These are phyloP conservation scores for Penicillium coffeae DNA, from an alignment of 495 filamentous ascomycete species.

Conservation along the genomic window DNA sequence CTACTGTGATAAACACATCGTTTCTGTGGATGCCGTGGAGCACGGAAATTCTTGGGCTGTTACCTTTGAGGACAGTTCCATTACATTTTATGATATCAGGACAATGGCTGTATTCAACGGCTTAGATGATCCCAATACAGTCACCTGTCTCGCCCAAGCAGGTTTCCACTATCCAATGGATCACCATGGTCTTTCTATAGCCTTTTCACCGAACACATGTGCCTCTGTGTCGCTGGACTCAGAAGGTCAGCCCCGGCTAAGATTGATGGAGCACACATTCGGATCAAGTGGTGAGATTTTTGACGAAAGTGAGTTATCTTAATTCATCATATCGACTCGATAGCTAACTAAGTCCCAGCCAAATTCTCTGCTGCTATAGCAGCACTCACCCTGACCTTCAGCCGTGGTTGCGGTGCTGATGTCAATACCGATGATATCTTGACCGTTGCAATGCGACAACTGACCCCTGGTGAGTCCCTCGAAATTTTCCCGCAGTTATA, in stretches of 20 bases:
- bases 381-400: slow-evolving; percentile 57
- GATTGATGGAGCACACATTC: slow-evolving; percentile 53
- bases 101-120: slow-evolving; percentile 63
- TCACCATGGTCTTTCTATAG: slow-evolving; percentile 55
- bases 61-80: slow-evolving; percentile 68
- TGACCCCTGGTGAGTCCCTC: slow-evolving; percentile 46
- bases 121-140: slow-evolving; percentile 56
- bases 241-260: slow-evolving; percentile 62
- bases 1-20: slow-evolving; percentile 59
- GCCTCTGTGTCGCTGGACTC: slow-evolving; percentile 60
- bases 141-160: slow-evolving; percentile 66
- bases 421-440: slow-evolving; percentile 72
- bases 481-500: not conserved
- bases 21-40: slow-evolving; percentile 62
- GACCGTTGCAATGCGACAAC: slow-evolving; percentile 52
- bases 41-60: slow-evolving; percentile 65
- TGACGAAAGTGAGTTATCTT: slow-evolving; percentile 35
- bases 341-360: slow-evolving; percentile 24
- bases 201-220: slow-evolving; percentile 72
- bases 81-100: slow-evolving; percentile 70
- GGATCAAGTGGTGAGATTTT: slow-evolving; percentile 34
- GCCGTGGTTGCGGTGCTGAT: slow-evolving; percentile 51
- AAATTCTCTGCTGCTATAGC: slow-evolving; percentile 54
- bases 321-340: not conserved
- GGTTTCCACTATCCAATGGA: slow-evolving; percentile 61